These are phyloP conservation scores for Gracilaria gracilis DNA, from an alignment of 23 red algal genomes.

Conservation along the genomic window DNA sequence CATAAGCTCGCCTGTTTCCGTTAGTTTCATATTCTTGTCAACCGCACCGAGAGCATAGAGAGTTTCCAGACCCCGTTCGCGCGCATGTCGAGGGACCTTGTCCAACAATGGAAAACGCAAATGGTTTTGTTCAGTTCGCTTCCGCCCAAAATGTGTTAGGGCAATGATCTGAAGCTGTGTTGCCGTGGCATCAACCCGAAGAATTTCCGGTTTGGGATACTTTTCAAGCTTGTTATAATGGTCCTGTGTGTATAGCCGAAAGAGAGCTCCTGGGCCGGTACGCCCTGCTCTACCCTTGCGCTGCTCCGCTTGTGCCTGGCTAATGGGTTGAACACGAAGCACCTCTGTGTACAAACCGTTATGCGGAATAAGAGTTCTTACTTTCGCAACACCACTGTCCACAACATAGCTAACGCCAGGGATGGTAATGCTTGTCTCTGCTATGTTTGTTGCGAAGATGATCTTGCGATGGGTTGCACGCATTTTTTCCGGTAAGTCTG, in stretches of 20 bases:
- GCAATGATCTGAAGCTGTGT: slow-evolving; percentile 78
- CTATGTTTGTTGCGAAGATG: slow-evolving; percentile 97
- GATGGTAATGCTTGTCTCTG: slow-evolving; percentile 97
- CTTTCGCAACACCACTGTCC: slow-evolving; percentile 88
- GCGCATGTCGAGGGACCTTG: slow-evolving; percentile 38
- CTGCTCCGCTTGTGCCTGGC: slow-evolving; percentile 87
- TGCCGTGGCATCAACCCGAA: slow-evolving; percentile 64
- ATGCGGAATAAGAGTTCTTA: slow-evolving; percentile 48
- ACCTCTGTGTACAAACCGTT: slow-evolving; percentile 71
- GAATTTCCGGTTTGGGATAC: slow-evolving; percentile 86
- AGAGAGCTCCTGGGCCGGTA: slow-evolving; percentile 62
- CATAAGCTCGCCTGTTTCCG: slow-evolving; percentile 72
- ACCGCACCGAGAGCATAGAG: slow-evolving; percentile 82
- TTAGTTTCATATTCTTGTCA: slow-evolving; percentile 70
- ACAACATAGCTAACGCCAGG: slow-evolving; percentile 91
- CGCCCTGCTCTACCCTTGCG: slow-evolving; percentile 92
- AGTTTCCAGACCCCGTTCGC: slow-evolving; percentile 75
- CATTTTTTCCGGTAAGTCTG: slow-evolving; percentile 24
- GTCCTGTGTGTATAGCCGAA: slow-evolving; percentile 89
- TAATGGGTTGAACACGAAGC: slow-evolving; percentile 74
- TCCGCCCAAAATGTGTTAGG: slow-evolving; percentile 20
- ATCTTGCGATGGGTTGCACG: slow-evolving; percentile 72
- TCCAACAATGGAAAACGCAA: slow-evolving; percentile 63
- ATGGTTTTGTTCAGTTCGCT: slow-evolving; percentile 1
- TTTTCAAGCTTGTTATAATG: slow-evolving; percentile 66